These are phyloP conservation scores for Lodderomyces pseudojiufengensis DNA, from an alignment of 1,139 yeast genomes.

Conservation along the genomic window DNA sequence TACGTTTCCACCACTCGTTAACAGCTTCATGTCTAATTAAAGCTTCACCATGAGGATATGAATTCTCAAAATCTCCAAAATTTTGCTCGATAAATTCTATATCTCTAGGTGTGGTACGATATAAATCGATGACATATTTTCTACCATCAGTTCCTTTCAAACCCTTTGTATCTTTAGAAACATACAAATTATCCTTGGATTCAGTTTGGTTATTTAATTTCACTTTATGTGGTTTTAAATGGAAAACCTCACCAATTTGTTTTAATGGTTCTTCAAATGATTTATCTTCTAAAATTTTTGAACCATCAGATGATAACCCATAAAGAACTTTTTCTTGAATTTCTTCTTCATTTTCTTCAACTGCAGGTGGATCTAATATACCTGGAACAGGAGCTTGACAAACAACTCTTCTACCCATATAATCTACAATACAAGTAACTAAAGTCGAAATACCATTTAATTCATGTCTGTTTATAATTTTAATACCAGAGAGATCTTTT, in stretches of 20 bases:
- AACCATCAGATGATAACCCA: constrained; percentile 68
- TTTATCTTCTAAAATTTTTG: constrained; percentile 43
- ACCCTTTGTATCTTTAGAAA: constrained; percentile 83
- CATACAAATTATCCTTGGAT: constrained; percentile 47
- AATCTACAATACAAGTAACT: constrained; percentile 82
- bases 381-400: constrained; percentile 99
- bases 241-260: constrained; percentile 70
- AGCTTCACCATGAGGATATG: constrained; percentile 81
- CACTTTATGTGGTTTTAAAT: constrained; percentile 66
- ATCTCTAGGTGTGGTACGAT: constrained; percentile 82
- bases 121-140: constrained; percentile 77
- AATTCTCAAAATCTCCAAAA: constrained; percentile 34
- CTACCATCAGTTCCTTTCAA: constrained; percentile 83
- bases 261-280: constrained; percentile 54
- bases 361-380: constrained; percentile 49
- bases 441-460: constrained; percentile 62
- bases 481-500: constrained; percentile 76
- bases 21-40: constrained; percentile 84
- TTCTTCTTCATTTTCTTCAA: constrained; percentile 25
- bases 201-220: constrained; percentile 30
- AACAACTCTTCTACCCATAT: constrained; percentile 79
- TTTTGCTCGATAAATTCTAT: constrained; percentile 63
- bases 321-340: constrained; percentile 57
- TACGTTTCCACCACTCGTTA: constrained; percentile 82
- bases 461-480: constrained; percentile 65